A percentile compares a stretch with the other conserved stretches of the same genome.
Evolutionary conservation across 1,139 yeast genomes (phyloP).

Genomic region (Diutina rugosa): DNA sequence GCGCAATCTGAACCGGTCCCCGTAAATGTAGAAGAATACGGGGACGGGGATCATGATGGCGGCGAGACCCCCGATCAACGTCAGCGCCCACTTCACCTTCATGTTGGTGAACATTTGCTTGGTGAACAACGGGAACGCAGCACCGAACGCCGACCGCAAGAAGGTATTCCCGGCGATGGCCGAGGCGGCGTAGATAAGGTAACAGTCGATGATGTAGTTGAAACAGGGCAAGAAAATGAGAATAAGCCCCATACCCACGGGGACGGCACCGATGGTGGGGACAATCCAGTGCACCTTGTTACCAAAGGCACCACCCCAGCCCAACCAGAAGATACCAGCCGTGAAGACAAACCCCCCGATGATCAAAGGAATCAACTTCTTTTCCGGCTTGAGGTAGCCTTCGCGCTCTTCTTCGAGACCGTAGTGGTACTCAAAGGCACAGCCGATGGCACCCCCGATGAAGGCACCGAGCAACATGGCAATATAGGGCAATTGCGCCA

Average conservation of each 20-base stretch:
- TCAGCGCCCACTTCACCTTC: conserved; percentile 77
- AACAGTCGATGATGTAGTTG: conserved; percentile 72
- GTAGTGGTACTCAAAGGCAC: conserved; percentile 6
- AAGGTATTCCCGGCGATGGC: conserved; percentile 86
- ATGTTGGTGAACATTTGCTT: conserved; percentile 60
- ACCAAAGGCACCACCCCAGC: conserved; percentile 73
- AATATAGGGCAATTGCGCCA: conserved; percentile 50
- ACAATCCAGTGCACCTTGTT: conserved; percentile 67
- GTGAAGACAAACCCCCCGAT: conserved; percentile 59
- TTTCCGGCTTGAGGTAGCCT: conserved; percentile 39
- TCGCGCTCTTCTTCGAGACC: not conserved
- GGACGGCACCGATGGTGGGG: conserved; percentile 64
- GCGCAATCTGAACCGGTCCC: conserved; percentile 43
- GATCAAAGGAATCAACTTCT: conserved; percentile 65
- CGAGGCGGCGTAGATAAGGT: conserved; percentile 71
- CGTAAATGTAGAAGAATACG: conserved; percentile 51
- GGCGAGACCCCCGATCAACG: conserved; percentile 61
- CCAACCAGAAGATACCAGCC: conserved; percentile 70
- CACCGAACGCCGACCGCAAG: conserved; percentile 48
- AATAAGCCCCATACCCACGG: conserved; percentile 65
- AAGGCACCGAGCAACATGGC: conserved; percentile 50
- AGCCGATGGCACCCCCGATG: conserved; percentile 20
- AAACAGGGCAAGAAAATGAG: conserved; percentile 67
- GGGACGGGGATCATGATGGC: conserved; percentile 55
- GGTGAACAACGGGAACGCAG: conserved; percentile 35